Percentiles rank a stretch among this genome's conserved stretches.
Evolutionary conservation across 306 rosid species (phyloP).

Genomic region (Rosa chinensis): DNA sequence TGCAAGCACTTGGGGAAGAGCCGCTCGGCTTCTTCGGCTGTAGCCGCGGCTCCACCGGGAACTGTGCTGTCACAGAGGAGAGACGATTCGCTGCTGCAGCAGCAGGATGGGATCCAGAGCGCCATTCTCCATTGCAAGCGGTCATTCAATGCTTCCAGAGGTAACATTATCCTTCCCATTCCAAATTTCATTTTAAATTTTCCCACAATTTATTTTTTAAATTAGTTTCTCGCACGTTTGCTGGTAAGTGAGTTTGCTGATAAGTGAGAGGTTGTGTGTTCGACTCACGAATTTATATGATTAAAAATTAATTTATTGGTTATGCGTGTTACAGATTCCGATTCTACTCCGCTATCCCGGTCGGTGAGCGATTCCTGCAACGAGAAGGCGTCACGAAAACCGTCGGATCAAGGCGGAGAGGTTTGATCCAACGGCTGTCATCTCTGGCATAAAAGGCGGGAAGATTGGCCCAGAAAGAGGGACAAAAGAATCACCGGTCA

Average conservation of each 20-base stretch:
- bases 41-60: constrained; percentile 59
- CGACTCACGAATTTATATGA: too few species aligned
- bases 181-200: neutral
- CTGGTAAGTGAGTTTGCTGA: too few species aligned
- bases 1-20: constrained; percentile 95
- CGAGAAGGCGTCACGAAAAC: constrained; percentile 44
- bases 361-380: constrained; percentile 55
- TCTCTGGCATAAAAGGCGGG: constrained; percentile 16
- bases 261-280: too few species aligned
- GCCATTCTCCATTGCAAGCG: constrained; percentile 97
- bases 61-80: constrained; percentile 50
- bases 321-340: constrained; percentile 39
- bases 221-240: neutral
- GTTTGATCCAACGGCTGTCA: constrained; percentile 22
- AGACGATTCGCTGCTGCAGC: constrained; percentile 89
- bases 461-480: constrained; percentile 6
- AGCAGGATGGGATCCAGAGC: constrained; percentile 94
- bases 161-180: constrained; percentile 25
- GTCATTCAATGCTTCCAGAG: constrained; percentile 83
- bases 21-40: constrained; percentile 91
- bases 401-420: constrained; percentile 38
- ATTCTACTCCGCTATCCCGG: constrained; percentile 52
- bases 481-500: neutral
- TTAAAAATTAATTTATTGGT: too few species aligned
- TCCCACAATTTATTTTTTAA: neutral